Conservation (phyloP, 2,329 filamentous ascomycete species). For the Epichloe gansuensis region DNA sequence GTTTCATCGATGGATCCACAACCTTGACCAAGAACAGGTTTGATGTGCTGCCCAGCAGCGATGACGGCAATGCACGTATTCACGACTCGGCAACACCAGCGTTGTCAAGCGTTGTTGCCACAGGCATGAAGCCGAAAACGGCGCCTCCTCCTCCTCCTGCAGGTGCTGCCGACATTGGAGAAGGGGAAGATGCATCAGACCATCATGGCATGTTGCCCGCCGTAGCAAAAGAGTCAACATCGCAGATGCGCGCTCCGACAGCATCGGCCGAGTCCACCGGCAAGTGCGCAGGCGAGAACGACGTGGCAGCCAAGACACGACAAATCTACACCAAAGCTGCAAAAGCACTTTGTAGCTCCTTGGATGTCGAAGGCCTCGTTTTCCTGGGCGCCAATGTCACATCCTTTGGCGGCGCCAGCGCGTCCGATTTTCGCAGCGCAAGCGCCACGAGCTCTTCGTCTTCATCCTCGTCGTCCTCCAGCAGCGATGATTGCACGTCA, state of each 20-base stretch:
- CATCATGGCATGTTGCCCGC: background rate
- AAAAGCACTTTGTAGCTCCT: constrained; percentile 1
- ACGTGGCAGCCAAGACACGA: background rate
- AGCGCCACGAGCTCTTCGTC: constrained; percentile 16
- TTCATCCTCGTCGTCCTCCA: background rate
- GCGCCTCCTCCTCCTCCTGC: background rate
- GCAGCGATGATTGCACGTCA: constrained; percentile 13
- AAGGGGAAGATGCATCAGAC: background rate
- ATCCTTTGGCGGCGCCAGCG: background rate
- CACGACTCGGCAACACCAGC: constrained; percentile 1
- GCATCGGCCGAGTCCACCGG: background rate
- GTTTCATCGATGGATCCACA: constrained; percentile 14
- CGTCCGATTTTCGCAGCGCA: constrained; percentile 10
- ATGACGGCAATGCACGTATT: constrained; percentile 10
- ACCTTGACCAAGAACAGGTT: background rate
- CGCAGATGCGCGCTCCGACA: background rate
- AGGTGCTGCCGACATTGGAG: background rate
- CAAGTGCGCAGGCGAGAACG: background rate
- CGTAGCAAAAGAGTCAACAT: background rate
- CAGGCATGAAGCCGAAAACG: background rate
- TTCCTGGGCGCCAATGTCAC: constrained; percentile 1
- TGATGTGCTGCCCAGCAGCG: background rate
- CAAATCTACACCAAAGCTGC: constrained; percentile 1
- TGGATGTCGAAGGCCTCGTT: background rate
- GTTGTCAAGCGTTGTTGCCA: background rate